Evolutionary conservation across 805 yeast genomes (phyloP), one percentile per base, ranked within the genome.

Genomic region (Nakazawaea siamensis): DNA sequence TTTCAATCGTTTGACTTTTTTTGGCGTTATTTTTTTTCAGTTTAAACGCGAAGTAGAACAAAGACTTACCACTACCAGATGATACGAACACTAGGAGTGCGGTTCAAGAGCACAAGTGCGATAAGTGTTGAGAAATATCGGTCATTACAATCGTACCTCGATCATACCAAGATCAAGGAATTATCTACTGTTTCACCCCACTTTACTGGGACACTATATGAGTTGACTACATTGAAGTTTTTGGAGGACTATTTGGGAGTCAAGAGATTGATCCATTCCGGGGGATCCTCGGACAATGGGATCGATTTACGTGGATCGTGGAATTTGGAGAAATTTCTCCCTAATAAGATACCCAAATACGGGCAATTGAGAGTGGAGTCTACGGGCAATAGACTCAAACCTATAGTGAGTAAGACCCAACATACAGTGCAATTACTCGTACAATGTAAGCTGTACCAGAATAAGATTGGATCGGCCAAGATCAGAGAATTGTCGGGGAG

Each of bases 221-320:
- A 76, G 42, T 50, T 71, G 14, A 48, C 62, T 2, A 58, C 67
- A 18, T 57, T 64, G 41, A 54, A 55, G 4, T 54, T 61, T 24
- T 50, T 76, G 4, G 56, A 59, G 38, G 32, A 52, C 2, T 43
- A 51, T n/a, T 55, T 73, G 18, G 50, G 59, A 14, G 57, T 70
- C 29, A 44, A 47, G 12, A 48, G 58, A 23, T 37, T 73, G 30
- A 41, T 57, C 2, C 65, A 70, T 27, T 64, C 60, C 26, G 82
- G 82, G 1, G 78, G 80, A 1, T 58, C 73, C 2, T 63, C 65
- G 33, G 82, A 76, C 43, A 60, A 66, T 34, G 82, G 82, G 0
- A 55, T 75, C 4, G 82, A 76, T 46, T 48, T 76, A 4, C 47
- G 68, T 15, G 80, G 79, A 0, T 56, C 56, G 27, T 73, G 80